phyloP scores from a whole-genome alignment of 768 basidiomycete species.

The Podaxis mareebaensis region DNA sequence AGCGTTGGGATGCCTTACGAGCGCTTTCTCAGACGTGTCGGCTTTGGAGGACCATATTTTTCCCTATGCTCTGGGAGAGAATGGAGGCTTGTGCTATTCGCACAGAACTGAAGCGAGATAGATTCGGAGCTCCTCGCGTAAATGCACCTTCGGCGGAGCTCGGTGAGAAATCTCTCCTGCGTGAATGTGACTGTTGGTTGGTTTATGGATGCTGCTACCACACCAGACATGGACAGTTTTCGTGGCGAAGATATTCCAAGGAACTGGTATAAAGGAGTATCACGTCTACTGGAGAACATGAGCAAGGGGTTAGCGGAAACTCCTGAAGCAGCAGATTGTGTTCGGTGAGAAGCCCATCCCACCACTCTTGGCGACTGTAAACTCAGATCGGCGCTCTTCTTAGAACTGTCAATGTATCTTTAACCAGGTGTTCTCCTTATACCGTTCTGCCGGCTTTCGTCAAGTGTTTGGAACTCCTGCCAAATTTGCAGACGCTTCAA shows the following conservation, averaged over 20 bases:
- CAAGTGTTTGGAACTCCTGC: conserved; percentile 24
- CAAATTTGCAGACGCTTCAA: conserved; percentile 32
- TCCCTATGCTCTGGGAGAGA: conserved; percentile 31
- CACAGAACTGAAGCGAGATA: not conserved
- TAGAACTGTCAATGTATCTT: conserved; percentile 27
- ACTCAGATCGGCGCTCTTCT: not conserved
- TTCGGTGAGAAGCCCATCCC: conserved; percentile 7
- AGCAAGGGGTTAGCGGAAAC: not conserved
- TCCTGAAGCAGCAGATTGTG: not conserved
- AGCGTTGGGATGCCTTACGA: conserved; percentile 29
- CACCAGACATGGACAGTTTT: not conserved
- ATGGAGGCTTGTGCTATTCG: conserved; percentile 30
- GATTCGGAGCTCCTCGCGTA: not conserved
- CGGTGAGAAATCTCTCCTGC: not conserved
- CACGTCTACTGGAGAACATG: conserved; percentile 7
- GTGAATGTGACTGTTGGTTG: not conserved
- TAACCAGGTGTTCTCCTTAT: conserved; percentile 29
- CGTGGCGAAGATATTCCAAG: not conserved
- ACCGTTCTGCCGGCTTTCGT: conserved; percentile 27
- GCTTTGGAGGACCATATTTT: conserved; percentile 27
- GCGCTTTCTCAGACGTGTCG: conserved; percentile 36
- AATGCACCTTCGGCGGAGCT: not conserved
- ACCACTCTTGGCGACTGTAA: not conserved
- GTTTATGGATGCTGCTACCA: not conserved
- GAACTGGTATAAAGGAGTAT: conserved; percentile 3